These are phyloP conservation scores for Mangifera indica DNA, from an alignment of 345 rosid species.

Conservation along the genomic window DNA sequence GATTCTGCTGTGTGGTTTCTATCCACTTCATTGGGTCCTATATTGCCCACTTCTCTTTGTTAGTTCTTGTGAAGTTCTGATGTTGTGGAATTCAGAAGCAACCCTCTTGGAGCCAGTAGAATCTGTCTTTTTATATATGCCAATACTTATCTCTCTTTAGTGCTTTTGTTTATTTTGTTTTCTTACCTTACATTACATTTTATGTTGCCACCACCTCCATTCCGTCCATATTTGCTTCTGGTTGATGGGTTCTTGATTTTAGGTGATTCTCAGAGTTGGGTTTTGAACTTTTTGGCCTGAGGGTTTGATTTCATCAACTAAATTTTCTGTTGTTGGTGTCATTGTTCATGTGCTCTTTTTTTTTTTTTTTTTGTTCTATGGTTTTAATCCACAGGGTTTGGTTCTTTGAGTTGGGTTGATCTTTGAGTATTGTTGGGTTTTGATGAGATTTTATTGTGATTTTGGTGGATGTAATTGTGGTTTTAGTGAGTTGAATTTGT, in stretches of 20 bases:
- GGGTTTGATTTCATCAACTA: conserved; percentile 10
- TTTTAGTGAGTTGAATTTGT: conserved; percentile 22
- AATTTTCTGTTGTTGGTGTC: not conserved
- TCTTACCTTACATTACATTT: not conserved
- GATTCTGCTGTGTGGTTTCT: not conserved
- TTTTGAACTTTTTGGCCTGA: not conserved
- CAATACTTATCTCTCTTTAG: not conserved
- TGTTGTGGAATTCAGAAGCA: conserved; percentile 28
- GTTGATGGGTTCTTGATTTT: conserved; percentile 20
- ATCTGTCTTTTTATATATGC: conserved; percentile 26
- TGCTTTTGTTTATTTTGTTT: not conserved
- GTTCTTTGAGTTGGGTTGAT: conserved; percentile 30
- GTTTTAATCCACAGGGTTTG: conserved; percentile 17
- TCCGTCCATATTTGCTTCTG: not conserved
- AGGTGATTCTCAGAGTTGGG: conserved; percentile 14
- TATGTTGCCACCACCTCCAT: not conserved
- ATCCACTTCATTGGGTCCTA: conserved; percentile 34
- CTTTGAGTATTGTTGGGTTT: not conserved
- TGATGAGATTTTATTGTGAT: conserved; percentile 22
- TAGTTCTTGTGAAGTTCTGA: not conserved
- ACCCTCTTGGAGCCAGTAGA: conserved; percentile 25
- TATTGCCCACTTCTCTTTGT: conserved; percentile 9
- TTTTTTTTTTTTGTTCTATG: conserved; percentile 8
- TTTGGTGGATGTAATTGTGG: conserved; percentile 4
- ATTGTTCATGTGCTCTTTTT: not conserved